A percentile compares a stretch with the other conserved stretches of the same genome.
phyloP scores from a whole-genome alignment of 148 eudicot genomes.

The Simmondsia chinensis region DNA sequence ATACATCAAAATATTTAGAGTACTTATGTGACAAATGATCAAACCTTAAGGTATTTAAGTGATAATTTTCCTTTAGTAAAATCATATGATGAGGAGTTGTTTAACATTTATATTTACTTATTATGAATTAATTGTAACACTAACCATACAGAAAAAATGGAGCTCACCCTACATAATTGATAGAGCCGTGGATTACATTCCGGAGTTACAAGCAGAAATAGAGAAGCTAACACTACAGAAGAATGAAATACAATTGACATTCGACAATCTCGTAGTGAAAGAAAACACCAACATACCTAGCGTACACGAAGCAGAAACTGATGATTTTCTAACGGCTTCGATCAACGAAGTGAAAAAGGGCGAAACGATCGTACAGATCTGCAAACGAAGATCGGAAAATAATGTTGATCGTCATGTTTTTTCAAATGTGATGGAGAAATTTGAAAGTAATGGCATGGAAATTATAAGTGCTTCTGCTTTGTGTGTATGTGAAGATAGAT shows the following conservation, averaged over 20 bases:
- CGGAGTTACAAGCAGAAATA: slow-evolving; percentile 34
- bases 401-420: slow-evolving; percentile 5
- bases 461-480: slow-evolving; percentile 29
- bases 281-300: not conserved
- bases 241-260: slow-evolving; percentile 7
- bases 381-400: slow-evolving; percentile 17
- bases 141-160: slow-evolving; percentile 31
- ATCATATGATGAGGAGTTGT: not conserved
- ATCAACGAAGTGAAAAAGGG: slow-evolving; percentile 31
- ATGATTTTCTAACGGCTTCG: slow-evolving; percentile 20
- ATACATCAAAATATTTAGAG: too few relatives aligned
- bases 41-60: too few relatives aligned
- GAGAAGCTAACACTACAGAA: slow-evolving; percentile 26
- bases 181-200: slow-evolving; percentile 40
- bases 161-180: slow-evolving; percentile 43
- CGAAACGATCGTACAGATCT: slow-evolving; percentile 39
- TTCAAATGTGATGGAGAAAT: slow-evolving; percentile 17
- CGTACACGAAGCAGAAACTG: not conserved
- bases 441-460: slow-evolving; percentile 27
- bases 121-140: not conserved
- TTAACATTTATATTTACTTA: not conserved
- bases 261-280: not conserved
- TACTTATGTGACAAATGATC: too few relatives aligned
- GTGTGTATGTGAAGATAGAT: slow-evolving; percentile 23
- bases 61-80: too few relatives aligned